These are phyloP conservation scores for Phalaenopsis aphrodite DNA, from an alignment of 106 monocot species.

Conservation along the genomic window DNA sequence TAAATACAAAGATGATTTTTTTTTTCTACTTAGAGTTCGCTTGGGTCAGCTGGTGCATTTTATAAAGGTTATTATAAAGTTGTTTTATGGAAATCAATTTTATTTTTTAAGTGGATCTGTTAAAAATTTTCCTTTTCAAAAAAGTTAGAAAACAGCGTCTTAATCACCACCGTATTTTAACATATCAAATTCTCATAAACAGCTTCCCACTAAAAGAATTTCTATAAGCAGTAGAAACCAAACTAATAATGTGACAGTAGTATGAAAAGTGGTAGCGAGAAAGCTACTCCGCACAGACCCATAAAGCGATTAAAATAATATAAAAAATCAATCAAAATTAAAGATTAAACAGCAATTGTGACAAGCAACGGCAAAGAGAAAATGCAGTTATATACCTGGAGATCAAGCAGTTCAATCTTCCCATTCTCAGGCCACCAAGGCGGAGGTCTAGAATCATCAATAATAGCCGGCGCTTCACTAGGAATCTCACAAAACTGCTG, in stretches of 20 bases:
- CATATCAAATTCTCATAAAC: too few species aligned
- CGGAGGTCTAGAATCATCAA: slow-evolving; percentile 55
- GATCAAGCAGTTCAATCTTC: slow-evolving; percentile 71
- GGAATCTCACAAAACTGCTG: slow-evolving; percentile 86
- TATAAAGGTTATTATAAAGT: not conserved
- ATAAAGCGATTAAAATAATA: not conserved
- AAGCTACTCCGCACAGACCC: too few species aligned
- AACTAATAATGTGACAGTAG: too few species aligned
- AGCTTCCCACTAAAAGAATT: too few species aligned
- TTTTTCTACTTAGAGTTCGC: not conserved
- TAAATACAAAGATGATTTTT: not conserved
- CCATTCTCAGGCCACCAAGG: slow-evolving; percentile 74
- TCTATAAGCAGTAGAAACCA: too few species aligned
- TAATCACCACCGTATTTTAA: too few species aligned
- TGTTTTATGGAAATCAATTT: too few species aligned
- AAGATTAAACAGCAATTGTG: not conserved
- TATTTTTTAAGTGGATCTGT: too few species aligned
- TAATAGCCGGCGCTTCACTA: slow-evolving; percentile 68
- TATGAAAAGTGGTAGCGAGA: too few species aligned
- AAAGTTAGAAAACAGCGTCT: too few species aligned
- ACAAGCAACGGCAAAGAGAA: not conserved
- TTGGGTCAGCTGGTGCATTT: too few species aligned
- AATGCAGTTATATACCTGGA: slow-evolving; percentile 43
- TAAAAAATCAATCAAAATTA: not conserved
- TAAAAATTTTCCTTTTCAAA: too few species aligned